phyloP scores from a whole-genome alignment of 2,329 filamentous ascomycete genomes.

The Sporothrix luriei region DNA sequence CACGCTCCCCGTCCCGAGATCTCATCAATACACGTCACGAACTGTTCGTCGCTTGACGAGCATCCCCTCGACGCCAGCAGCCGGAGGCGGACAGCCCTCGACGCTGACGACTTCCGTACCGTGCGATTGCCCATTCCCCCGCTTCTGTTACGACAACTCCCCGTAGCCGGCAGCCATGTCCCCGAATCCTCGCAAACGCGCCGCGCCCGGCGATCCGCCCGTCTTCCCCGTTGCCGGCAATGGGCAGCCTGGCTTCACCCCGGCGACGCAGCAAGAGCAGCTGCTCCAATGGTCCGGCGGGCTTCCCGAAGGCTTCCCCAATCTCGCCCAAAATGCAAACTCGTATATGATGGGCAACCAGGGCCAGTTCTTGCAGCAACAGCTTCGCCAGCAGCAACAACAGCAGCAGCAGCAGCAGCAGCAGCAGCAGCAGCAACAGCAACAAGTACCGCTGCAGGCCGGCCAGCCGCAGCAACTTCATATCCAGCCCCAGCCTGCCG shows the following conservation, averaged over 20 bases:
- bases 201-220: conserved; percentile 72
- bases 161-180: conserved; percentile 46
- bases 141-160: not conserved
- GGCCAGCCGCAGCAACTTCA: conserved; percentile 37
- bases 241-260: conserved; percentile 49
- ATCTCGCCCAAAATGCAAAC: conserved; percentile 44
- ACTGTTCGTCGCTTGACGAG: not conserved
- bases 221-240: conserved; percentile 57
- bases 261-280: conserved; percentile 53
- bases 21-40: not conserved
- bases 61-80: not conserved
- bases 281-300: conserved; percentile 51
- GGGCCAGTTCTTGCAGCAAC: conserved; percentile 40
- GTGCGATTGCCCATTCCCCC: no score
- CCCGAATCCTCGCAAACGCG: conserved; percentile 66
- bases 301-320: conserved; percentile 45
- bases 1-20: not conserved
- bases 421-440: conserved; percentile 11
- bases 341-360: conserved; percentile 47
- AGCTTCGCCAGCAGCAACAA: conserved; percentile 27
- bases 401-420: conserved; percentile 19
- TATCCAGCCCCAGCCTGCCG: conserved; percentile 39
- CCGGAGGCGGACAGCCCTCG: not conserved
- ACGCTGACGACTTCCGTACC: not conserved
- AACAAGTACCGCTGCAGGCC: conserved; percentile 30